Base-by-base conservation (phyloP, 768 basidiomycete species). In the Tylopilus felleus region DNA sequence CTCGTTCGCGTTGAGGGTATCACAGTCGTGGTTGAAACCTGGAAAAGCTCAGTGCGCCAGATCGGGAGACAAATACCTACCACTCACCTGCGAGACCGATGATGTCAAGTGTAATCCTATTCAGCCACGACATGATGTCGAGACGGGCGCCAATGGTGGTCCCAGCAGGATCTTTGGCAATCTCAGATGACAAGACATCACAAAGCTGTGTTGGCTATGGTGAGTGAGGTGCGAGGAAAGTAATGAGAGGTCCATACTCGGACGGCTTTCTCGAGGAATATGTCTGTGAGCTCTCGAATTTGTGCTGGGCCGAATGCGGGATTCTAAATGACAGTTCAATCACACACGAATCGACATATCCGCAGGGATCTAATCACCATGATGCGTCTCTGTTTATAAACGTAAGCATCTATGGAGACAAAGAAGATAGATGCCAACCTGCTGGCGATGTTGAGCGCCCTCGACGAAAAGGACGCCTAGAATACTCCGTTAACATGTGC, bases 241-340 rank as follows among this genome's bases (percentile, higher is more conserved):
- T 6, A 10, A 19, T 22, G 8, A 16, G 35, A 22, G 4, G 23
- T 9, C 16, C 60, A 27, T 63, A 82, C 84, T 66, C 80, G 70
- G 5, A 76, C 55, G 1, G 85, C 70, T 63, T 84, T 86, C 7
- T 80, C 75, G 4, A 82, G 56, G 55, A 86, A 85, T 21, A 84
- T 79, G 16, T 75, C 74, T 0, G 81, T 82, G n/a, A 85, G 62
- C 49, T 80, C 79, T 2, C 84, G 73, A 38, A 86, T 76, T 60
- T 85, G 83, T 1, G 77, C 68, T 2, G 76, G 74, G 5, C 84
- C 82, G 60, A 87, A 87, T 0, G 84, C 84, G 17, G 85, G 84
- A 56, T 86, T 86, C 85, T 76, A n/a, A n/a, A 27, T 9, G 21
- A 22, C 12, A 10, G 12, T n/a, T 42, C 21, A 47, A 36, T 49